Evolutionary conservation across 352 stramenopile species (phyloP), one percentile per base, ranked within the genome.

Genomic region (Pythium utonaiense): DNA sequence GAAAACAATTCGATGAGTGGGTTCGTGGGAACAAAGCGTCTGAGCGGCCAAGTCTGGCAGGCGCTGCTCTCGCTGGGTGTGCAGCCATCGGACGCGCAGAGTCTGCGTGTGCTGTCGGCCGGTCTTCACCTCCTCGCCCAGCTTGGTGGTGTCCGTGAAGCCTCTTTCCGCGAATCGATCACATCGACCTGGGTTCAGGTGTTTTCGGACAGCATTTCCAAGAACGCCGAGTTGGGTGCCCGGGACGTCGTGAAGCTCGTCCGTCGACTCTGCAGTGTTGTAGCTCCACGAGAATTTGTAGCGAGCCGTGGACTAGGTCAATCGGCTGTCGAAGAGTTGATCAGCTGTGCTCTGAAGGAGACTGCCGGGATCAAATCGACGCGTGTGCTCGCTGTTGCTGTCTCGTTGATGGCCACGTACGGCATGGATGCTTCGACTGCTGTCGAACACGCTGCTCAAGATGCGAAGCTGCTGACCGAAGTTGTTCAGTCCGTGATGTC

Each of bases 41-140:
- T 65, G 1, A 28, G 40, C 16, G 28, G 21, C 9, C 31, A 21
- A 7, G 6, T 65, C 10, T 65, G 58, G 58, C 16, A 24, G 7
- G n/a, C 51, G 2, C 16, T 65, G 1, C n/a, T 36, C 4, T 33
- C 42, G 22, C 28, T 45, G 0, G 4, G 21, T 21, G 5, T 27
- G 4, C 10, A 55, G 25, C 9, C 13, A 9, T 14, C 12, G 0
- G 17, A 42, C 5, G 27, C 21, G 5, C 14, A 49, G 17, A 21
- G 13, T 33, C 33, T 66, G 1, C 38, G 30, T 16, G 62, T 57
- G 6, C 10, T 69, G 14, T 69, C 54, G 7, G 24, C 62, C 22
- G 62, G 53, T 17, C 48, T 69, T 13, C 55, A 64, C 25, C 9
- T 69, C 7, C 13, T 64, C 30, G 30, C 34, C n/a, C 31, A 36